Conservation (phyloP, 495 filamentous ascomycete genomes). For the Annulohypoxylon stygium region DNA sequence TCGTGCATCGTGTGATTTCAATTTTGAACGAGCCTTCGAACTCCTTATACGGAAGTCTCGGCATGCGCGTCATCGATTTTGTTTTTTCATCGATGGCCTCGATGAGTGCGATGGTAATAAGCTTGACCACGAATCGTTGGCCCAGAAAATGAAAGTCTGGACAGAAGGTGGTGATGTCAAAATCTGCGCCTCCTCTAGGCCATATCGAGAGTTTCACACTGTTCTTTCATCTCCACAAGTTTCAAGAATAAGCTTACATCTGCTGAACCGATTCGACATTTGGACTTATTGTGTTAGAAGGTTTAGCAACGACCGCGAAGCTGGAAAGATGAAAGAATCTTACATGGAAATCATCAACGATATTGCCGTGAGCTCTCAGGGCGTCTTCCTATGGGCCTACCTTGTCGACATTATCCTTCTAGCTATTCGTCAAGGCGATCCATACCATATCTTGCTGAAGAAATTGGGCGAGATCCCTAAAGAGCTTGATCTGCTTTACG, state of each 20-base stretch:
- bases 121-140: background rate
- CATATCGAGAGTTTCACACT: background rate
- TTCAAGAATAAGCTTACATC: background rate
- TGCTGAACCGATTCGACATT: background rate
- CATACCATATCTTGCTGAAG: background rate
- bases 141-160: background rate
- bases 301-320: background rate
- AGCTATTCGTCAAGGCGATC: background rate
- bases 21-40: background rate
- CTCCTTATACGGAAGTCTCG: background rate
- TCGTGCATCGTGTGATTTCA: background rate
- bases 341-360: background rate
- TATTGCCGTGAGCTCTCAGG: background rate
- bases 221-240: background rate
- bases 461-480: background rate
- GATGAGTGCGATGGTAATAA: background rate
- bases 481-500: background rate
- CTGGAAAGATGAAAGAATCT: background rate
- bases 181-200: background rate
- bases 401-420: background rate
- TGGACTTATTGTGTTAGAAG: background rate
- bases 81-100: background rate
- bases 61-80: background rate
- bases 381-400: background rate
- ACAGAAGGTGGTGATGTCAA: background rate